Base-by-base conservation (phyloP, 768 basidiomycete species). In the Xanthoconium stramineum region DNA sequence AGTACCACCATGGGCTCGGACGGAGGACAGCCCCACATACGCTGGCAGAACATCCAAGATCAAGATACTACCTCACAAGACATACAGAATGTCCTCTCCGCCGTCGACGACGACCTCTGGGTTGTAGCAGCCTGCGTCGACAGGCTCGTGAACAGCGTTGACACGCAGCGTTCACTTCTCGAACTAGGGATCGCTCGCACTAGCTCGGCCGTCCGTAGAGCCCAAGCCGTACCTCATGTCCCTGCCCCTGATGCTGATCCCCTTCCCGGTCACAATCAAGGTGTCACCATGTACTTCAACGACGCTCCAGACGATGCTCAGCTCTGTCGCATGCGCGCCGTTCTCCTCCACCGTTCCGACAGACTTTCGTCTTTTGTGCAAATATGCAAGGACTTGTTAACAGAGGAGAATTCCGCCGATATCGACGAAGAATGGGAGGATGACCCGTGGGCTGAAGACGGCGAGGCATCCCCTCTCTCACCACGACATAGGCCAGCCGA, bases 51-150 rank as follows among this genome's bases (percentile, higher is more conserved):
- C 44, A 76, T 87, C 53, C 60, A 75, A 37, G 82, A 91, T 70
- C 69, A 77, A 37, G 77, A 86, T n/a, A 64, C 92, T 54, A 83
- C 83, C 5, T 63, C 72, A 0, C 77, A 82, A 47, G 64, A 66
- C 40, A 72, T 89, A 29, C 69, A 74, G 24, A 64, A 80, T 24
- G 63, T 78, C 19, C 78, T 94, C 19, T 73, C 69, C 10, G 62
- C 73, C 24, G 72, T 88, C 39, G 70, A 74, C 40, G 84, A 92
- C 63, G 87, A 94, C 69, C 72, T 85, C 10, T 94, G 91, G 90
- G 86, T 85, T 15, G 80, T 79, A 37, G 82, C 86, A n/a, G 89
- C 90, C 3, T 88, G 83, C 62, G 74, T 77, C 28, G 89, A 91
- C 73, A 78, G 86, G 54, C 69, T 87, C 28, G 72, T 87, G n/a